These are phyloP conservation scores for Pelargonium fulgidum DNA, from an alignment of 441 rosid species.

Conservation along the genomic window DNA sequence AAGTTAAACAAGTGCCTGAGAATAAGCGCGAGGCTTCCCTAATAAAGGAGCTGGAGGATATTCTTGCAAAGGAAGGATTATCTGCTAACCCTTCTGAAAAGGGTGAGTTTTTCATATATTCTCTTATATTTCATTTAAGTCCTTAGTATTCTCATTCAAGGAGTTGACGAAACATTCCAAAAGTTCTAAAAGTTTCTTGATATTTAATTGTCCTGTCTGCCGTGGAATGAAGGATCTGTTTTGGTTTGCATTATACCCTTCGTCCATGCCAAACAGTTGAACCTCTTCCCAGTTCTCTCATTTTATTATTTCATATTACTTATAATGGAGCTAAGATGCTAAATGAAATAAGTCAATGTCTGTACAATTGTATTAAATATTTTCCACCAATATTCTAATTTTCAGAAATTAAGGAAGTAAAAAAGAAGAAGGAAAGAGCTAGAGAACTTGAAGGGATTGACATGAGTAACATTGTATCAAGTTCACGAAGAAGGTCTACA, in stretches of 20 bases:
- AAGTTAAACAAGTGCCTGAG: constrained; percentile 80
- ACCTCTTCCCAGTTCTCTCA: background rate
- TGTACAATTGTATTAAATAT: background rate
- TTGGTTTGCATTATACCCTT: background rate
- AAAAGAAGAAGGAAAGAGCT: constrained; percentile 60
- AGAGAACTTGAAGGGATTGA: constrained; percentile 91
- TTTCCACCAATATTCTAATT: constrained; percentile 10
- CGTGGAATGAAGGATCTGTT: background rate
- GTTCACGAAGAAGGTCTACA: constrained; percentile 74
- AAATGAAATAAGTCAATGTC: background rate
- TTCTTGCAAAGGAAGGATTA: constrained; percentile 82
- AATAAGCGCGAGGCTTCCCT: constrained; percentile 63
- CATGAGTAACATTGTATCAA: constrained; percentile 69
- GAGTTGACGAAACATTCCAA: background rate
- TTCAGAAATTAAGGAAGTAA: constrained; percentile 80
- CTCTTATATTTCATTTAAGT: background rate
- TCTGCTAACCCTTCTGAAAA: constrained; percentile 78
- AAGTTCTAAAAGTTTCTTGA: background rate
- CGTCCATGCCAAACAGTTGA: background rate
- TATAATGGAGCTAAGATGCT: constrained; percentile 2
- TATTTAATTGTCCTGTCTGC: constrained; percentile 3
- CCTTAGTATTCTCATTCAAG: background rate
- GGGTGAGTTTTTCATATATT: constrained; percentile 32
- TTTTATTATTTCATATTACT: background rate
- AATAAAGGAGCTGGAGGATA: constrained; percentile 66